phyloP scores from a whole-genome alignment of 2,329 filamentous ascomycete genomes.

The Ophiostoma piceae region DNA sequence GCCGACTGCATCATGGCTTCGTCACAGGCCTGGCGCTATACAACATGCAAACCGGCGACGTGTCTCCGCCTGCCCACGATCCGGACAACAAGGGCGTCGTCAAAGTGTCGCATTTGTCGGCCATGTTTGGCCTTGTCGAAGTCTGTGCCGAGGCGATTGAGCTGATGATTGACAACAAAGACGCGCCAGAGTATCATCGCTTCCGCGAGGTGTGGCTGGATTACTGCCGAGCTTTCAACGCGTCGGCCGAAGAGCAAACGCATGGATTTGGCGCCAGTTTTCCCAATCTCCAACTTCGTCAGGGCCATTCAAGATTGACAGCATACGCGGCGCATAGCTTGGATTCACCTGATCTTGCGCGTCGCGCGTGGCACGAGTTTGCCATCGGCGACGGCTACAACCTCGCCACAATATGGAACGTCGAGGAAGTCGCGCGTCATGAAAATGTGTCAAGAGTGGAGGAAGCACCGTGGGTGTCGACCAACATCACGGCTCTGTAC shows the following conservation, averaged over 20 bases:
- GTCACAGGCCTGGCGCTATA: neutral
- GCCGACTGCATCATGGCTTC: neutral
- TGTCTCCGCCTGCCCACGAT: neutral
- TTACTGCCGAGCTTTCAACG: neutral
- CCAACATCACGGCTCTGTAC: constrained; percentile 9
- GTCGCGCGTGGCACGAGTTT: constrained; percentile 11
- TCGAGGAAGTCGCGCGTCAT: neutral
- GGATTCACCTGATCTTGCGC: neutral
- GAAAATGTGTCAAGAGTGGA: neutral
- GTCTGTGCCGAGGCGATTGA: neutral
- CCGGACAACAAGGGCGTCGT: neutral
- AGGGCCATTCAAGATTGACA: neutral
- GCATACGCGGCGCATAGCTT: neutral
- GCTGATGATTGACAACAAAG: neutral
- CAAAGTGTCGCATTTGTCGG: constrained; percentile 7
- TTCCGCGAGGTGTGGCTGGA: constrained; percentile 2
- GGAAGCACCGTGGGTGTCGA: constrained; percentile 5
- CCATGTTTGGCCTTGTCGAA: constrained; percentile 8
- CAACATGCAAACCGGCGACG: constrained; percentile 3
- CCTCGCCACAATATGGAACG: neutral
- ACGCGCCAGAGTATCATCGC: neutral
- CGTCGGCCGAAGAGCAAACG: constrained; percentile 5
- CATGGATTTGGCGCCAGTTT: neutral
- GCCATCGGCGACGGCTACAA: constrained; percentile 1
- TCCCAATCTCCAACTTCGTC: constrained; percentile 6